Evolutionary conservation across 257 asterid genomes (phyloP).

Genomic region (Catharanthus roseus): DNA sequence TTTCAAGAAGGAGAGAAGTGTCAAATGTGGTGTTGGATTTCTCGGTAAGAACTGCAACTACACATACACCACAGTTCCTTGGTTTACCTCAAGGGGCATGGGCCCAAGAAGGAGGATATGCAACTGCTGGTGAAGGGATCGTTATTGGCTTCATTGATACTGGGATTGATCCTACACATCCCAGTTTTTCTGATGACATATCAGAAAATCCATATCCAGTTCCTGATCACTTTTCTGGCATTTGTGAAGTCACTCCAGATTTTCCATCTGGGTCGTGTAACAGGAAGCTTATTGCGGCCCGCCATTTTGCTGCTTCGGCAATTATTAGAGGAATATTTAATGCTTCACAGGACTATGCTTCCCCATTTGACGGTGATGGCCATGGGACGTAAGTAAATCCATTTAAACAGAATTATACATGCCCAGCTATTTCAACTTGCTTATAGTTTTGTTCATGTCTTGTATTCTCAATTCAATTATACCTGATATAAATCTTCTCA

Average conservation of each 20-base stretch:
- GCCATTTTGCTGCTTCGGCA: conserved; percentile 98
- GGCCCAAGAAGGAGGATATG: conserved; percentile 87
- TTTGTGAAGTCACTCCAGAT: conserved; percentile 93
- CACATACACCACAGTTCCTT: conserved; percentile 93
- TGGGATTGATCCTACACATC: conserved; percentile 90
- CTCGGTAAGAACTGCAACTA: conserved; percentile 82
- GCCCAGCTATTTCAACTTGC: neutral
- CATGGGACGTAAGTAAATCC: conserved; percentile 87
- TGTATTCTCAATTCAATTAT: neutral
- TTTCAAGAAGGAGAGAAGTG: conserved; percentile 68
- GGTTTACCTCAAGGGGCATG: conserved; percentile 98
- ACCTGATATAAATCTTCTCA: no score
- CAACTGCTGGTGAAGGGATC: conserved; percentile 89
- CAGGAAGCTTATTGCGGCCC: conserved; percentile 94
- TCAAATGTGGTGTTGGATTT: conserved; percentile 75
- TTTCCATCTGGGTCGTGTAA: conserved; percentile 99
- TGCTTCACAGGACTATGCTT: conserved; percentile 91
- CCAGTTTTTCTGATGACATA: conserved; percentile 71
- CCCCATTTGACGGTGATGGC: conserved; percentile 94
- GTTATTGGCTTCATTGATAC: conserved; percentile 94
- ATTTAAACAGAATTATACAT: neutral
- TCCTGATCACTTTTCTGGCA: conserved; percentile 80
- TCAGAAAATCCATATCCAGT: conserved; percentile 67
- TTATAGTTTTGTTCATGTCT: neutral
- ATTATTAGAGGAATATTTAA: conserved; percentile 96